Base-by-base conservation (phyloP, 1,284 basidiomycete genomes). In the Ustilago trichophora region DNA sequence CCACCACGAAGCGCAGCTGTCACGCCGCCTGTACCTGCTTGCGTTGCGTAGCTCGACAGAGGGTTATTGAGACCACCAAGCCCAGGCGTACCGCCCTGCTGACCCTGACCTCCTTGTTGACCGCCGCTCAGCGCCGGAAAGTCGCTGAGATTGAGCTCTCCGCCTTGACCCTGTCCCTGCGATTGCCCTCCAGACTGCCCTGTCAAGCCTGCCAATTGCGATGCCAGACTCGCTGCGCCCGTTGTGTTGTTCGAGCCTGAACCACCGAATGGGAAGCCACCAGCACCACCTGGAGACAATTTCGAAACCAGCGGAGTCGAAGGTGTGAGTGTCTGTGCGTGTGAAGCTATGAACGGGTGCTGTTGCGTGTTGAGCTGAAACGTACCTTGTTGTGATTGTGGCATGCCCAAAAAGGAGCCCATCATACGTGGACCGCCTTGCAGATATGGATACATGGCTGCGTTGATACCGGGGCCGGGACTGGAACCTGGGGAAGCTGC, bases 11-110 rank as follows among this genome's bases (percentile, higher is more conserved):
- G 58, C 3, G 51, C 45, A n/a, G 67, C 49, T 10, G 54, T 38
- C 6, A 71, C 53, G 9, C 63, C 63, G 7, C 52, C 67, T 0
- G 68, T 69, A 6, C 73, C 74, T 8, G 72, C 73, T 49, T 78
- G 76, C 16, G 57, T 73, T 37, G 76, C 76, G 38, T 78, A 76
- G 37, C 72, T 66, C 29, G 66, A 73, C 27, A 75, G 22, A 12
- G 57, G 29, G 27, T 71, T 65, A 22, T 54, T 47, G 27, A 59
- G 47, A 24, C 58, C 51, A 29, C 58, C 47, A 21, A 64, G 42
- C 31, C 73, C 54, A 4, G 67, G 57, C 24, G 56, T 57, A n/a
- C 67, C 67, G n/a, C 63, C 63, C 18, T 60, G 64, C 36, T 70
- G 67, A 29, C 46, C 57, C 34, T 65, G 63, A 6, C 55, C 62